Base-by-base conservation (phyloP, 805 yeast species). In the Ogataea degrootiae region DNA sequence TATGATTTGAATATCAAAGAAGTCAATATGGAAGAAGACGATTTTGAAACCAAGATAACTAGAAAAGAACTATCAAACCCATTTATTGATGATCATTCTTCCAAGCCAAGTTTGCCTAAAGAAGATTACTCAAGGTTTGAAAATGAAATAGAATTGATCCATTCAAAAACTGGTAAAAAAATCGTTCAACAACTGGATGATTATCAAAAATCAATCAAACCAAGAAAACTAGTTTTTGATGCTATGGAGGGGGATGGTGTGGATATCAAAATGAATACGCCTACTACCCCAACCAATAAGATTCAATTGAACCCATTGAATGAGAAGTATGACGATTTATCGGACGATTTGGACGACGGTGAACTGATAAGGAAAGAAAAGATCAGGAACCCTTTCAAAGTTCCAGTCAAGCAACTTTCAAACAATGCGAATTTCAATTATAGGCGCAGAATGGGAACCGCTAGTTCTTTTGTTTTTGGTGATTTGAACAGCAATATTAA, bases 141-240 rank as follows among this genome's bases (percentile, higher is more conserved):
- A 19, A 60, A 68, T 15, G 71, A 69, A 42, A 60, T 70, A 44
- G 78, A 75, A 50, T 57, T 67, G 49, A 53, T 73, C 33, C 68
- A 74, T 56, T 68, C 65, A 48, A 68, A 67, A 44, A 73, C 76
- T 0, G 79, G 78, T 2, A 63, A 72, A 47, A 63, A 62, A 26
- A 56, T 62, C 6, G 56, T 62, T 9, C 56, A 59, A 41, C 54
- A 57, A 33, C 51, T 73, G 37, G 60, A 66, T 21, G 62, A 61
- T 15, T 52, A 50, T 9, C 70, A 72, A 41, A 56, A 61, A 40
- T 56, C 56, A 6, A 60, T 72, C 37, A 69, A 67, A 54, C 79
- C 80, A 0, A 71, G 62, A 44, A 62, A 57, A 41, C 56, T 74
- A 36, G 58, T 58, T 34, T 71, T 71, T 45, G 49, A 46, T 15